These are phyloP conservation scores for Backusella luteola DNA, from an alignment of 192 early-diverging fungal genomes.

Conservation along the genomic window DNA sequence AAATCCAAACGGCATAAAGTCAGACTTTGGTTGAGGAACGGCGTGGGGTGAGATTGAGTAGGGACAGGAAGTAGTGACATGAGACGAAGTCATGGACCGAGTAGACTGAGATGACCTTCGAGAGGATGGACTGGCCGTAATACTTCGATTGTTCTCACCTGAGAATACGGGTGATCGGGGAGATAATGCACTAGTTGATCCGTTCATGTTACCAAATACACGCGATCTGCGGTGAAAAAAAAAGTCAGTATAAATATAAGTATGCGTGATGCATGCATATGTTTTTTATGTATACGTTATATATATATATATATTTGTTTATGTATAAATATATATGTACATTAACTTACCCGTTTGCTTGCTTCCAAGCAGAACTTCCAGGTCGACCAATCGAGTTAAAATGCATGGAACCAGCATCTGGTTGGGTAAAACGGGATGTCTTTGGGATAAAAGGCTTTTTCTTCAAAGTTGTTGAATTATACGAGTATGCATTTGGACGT, in stretches of 20 bases:
- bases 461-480: background rate
- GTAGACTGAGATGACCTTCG: slow-evolving; percentile 22
- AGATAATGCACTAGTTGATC: slow-evolving; percentile 2
- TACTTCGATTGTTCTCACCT: slow-evolving; percentile 3
- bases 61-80: slow-evolving; percentile 15
- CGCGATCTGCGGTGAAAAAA: slow-evolving; percentile 9
- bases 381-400: slow-evolving; percentile 20
- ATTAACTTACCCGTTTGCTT: slow-evolving; percentile 12
- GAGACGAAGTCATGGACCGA: background rate
- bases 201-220: background rate
- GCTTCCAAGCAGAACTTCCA: slow-evolving; percentile 26
- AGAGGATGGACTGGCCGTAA: slow-evolving; percentile 12
- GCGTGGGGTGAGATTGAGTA: slow-evolving; percentile 37
- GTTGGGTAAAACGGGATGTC: slow-evolving; percentile 34
- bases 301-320: background rate
- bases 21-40: slow-evolving; percentile 39
- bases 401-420: slow-evolving; percentile 32
- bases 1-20: slow-evolving; percentile 54
- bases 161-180: background rate
- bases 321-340: background rate
- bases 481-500: slow-evolving; percentile 6
- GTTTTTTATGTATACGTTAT: background rate
- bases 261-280: background rate
- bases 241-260: background rate
- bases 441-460: slow-evolving; percentile 25